Evolutionary conservation across 768 basidiomycete genomes (phyloP).

Genomic region (Boletus sensibilis): DNA sequence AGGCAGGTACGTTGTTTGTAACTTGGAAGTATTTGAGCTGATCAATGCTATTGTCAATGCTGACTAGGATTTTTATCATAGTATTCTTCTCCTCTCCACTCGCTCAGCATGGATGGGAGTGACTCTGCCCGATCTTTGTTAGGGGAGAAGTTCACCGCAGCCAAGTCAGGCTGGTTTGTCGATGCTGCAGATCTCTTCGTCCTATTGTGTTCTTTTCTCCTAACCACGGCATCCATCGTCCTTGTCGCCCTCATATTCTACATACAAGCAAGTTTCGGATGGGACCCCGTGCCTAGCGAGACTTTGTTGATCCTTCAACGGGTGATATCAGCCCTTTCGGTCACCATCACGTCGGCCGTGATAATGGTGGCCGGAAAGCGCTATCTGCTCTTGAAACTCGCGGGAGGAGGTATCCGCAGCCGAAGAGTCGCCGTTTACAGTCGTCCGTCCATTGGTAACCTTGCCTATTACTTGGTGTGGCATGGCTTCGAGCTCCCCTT

Average conservation of each 20-base stretch:
- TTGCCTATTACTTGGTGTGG: background rate
- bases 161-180: background rate
- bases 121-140: background rate
- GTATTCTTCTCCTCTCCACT: background rate
- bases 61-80: background rate
- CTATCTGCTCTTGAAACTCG: slow-evolving; percentile 3
- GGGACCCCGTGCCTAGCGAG: background rate
- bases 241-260: background rate
- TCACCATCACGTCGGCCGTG: background rate
- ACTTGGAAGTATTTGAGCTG: background rate
- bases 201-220: background rate
- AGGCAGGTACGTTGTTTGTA: background rate
- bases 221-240: background rate
- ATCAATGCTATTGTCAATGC: background rate
- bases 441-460: background rate
- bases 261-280: background rate
- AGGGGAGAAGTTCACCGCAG: background rate
- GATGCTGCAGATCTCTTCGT: background rate
- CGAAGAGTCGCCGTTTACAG: slow-evolving; percentile 4
- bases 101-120: background rate
- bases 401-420: background rate
- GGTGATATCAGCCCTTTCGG: background rate
- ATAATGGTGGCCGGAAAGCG: background rate
- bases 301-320: background rate
- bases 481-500: background rate